Evolutionary conservation across 106 monocot species (phyloP).

Genomic region (Dioscorea zingiberensis): DNA sequence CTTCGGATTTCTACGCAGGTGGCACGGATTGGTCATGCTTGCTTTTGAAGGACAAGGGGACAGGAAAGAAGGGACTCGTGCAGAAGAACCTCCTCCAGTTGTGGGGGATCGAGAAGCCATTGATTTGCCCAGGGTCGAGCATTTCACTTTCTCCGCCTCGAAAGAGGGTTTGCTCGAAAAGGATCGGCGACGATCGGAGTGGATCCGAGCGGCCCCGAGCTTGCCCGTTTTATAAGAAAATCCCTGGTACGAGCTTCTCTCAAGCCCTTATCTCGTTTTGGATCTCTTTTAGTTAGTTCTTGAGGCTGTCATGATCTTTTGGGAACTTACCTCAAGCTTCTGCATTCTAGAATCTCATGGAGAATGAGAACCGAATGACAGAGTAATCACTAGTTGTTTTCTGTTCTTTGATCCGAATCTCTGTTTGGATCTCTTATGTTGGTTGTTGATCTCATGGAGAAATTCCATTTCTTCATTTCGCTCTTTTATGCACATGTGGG

Average conservation of each 20-base stretch:
- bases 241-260: slow-evolving; percentile 30
- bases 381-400: neutral
- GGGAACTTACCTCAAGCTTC: too few species aligned
- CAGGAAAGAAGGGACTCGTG: slow-evolving; percentile 22
- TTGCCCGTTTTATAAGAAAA: slow-evolving; percentile 74
- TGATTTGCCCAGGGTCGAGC: neutral
- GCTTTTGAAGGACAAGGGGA: neutral
- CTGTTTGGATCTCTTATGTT: too few species aligned
- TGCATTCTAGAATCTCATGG: too few species aligned
- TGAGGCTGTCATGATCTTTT: neutral
- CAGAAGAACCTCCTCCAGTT: slow-evolving; percentile 58
- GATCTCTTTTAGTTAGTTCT: too few species aligned
- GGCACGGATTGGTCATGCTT: slow-evolving; percentile 49
- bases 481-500: neutral
- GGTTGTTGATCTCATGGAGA: too few species aligned
- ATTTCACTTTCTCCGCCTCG: neutral
- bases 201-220: slow-evolving; percentile 14
- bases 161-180: slow-evolving; percentile 7
- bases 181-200: neutral
- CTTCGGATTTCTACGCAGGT: slow-evolving; percentile 43
- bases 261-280: neutral
- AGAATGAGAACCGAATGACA: neutral
- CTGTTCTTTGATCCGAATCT: too few species aligned
- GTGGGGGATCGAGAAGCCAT: slow-evolving; percentile 50
- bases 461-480: neutral